phyloP scores from a whole-genome alignment of 2,329 filamentous ascomycete genomes.

The Trichoderma sp. region DNA sequence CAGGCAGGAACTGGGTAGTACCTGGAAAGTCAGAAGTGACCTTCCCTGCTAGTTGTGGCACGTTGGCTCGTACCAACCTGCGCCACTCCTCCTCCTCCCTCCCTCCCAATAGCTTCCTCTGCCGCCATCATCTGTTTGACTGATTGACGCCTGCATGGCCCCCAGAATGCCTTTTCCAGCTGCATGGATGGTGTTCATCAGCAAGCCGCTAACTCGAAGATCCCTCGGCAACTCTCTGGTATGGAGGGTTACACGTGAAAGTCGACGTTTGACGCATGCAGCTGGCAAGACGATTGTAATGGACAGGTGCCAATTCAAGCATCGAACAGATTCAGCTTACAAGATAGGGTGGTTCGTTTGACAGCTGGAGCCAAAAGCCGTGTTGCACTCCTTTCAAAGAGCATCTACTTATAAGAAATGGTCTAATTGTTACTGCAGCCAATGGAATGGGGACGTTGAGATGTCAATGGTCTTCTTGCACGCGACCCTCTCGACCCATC shows the following conservation, averaged over 20 bases:
- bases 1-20: no score
- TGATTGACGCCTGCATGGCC: conserved; percentile 6
- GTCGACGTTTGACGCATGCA: conserved; percentile 2
- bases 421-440: conserved; percentile 9
- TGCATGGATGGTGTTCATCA: conserved; percentile 18
- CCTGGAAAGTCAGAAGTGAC: no score
- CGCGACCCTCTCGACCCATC: conserved; percentile 23
- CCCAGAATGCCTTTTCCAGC: background rate
- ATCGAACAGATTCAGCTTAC: no score
- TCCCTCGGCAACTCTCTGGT: conserved; percentile 32
- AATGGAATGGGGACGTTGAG: conserved; percentile 1
- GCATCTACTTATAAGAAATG: background rate
- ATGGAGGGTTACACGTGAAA: conserved; percentile 28
- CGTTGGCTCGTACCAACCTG: background rate
- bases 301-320: background rate
- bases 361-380: background rate
- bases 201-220: conserved; percentile 22
- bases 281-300: background rate
- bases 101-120: conserved; percentile 7
- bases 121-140: background rate
- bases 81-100: conserved; percentile 1
- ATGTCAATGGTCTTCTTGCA: conserved; percentile 6
- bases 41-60: background rate
- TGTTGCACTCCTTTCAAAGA: background rate
- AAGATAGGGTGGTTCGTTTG: no score